phyloP scores from a whole-genome alignment of 2,329 filamentous ascomycete species.

The Colletotrichum filicis region DNA sequence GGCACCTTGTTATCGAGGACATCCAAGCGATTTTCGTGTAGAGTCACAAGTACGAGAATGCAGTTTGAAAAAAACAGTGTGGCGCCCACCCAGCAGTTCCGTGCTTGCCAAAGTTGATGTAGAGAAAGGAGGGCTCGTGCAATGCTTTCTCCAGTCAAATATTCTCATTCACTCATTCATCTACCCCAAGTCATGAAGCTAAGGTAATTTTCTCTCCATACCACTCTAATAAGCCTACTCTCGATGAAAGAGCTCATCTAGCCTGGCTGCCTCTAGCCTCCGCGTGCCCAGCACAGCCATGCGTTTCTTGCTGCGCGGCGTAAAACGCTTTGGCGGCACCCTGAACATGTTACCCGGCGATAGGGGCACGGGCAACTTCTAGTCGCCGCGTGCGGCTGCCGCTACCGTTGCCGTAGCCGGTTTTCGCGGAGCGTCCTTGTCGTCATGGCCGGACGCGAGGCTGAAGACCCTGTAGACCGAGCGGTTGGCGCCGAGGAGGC shows the following conservation, averaged over 20 bases:
- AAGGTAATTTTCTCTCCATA: not conserved
- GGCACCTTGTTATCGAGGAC: too few relatives aligned
- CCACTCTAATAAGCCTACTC: not conserved
- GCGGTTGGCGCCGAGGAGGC: conserved; percentile 60
- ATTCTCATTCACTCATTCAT: not conserved
- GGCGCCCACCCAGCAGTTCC: too few relatives aligned
- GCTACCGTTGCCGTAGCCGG: conserved; percentile 6
- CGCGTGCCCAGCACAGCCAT: conserved; percentile 8
- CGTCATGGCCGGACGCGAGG: conserved; percentile 39
- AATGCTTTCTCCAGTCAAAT: not conserved
- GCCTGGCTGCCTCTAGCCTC: not conserved
- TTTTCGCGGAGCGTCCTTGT: not conserved
- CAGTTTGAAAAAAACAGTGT: too few relatives aligned
- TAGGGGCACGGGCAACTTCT: conserved; percentile 26
- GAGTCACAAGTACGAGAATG: too few relatives aligned
- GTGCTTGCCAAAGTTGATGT: too few relatives aligned
- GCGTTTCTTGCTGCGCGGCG: conserved; percentile 26
- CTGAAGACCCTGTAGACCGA: conserved; percentile 60
- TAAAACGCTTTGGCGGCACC: conserved; percentile 30
- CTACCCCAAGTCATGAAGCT: not conserved
- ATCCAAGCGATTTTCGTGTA: too few relatives aligned
- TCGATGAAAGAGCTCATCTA: conserved; percentile 24
- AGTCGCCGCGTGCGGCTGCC: not conserved
- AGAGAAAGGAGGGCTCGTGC: too few relatives aligned
- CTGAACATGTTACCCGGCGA: conserved; percentile 33